Percentiles rank a stretch among this genome's conserved stretches.
Conservation (phyloP, 441 rosid species). For the Gossypium trilobum region DNA sequence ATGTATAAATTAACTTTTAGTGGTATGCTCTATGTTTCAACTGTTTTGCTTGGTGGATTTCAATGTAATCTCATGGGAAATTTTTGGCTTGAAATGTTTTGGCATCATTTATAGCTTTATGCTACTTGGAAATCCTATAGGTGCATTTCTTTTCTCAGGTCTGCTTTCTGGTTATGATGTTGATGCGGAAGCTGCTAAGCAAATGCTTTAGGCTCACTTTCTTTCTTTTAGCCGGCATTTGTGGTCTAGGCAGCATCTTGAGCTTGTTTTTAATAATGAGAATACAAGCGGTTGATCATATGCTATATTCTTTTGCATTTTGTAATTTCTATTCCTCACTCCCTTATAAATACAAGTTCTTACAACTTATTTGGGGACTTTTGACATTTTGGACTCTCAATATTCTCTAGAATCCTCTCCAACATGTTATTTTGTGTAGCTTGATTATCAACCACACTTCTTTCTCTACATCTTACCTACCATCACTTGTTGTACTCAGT, state of each 20-base stretch:
- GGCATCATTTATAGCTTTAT: conserved; percentile 74
- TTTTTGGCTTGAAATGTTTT: conserved; percentile 76
- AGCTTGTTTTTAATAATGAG: conserved; percentile 54
- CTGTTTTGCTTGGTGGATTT: conserved; percentile 71
- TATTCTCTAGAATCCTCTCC: too few relatives aligned
- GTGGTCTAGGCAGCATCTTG: conserved; percentile 56
- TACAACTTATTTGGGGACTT: too few relatives aligned
- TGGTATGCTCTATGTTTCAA: conserved; percentile 54
- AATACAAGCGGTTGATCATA: conserved; percentile 70
- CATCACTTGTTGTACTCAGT: too few relatives aligned
- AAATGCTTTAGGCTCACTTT: conserved; percentile 75
- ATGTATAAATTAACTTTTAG: conserved; percentile 46
- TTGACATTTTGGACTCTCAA: too few relatives aligned
- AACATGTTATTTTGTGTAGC: too few relatives aligned
- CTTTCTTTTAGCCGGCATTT: conserved; percentile 56
- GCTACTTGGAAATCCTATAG: conserved; percentile 67
- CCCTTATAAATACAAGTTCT: too few relatives aligned
- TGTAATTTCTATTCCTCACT: too few relatives aligned
- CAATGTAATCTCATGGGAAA: conserved; percentile 68
- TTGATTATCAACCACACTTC: too few relatives aligned
- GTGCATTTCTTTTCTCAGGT: conserved; percentile 79
- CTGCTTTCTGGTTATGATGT: conserved; percentile 64
- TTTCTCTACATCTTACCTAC: too few relatives aligned
- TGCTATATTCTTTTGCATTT: conserved; percentile 52
- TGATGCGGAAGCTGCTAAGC: conserved; percentile 72